Base-by-base conservation (phyloP, 2,329 filamentous ascomycete genomes). In the Pezizomycotina sp. region DNA sequence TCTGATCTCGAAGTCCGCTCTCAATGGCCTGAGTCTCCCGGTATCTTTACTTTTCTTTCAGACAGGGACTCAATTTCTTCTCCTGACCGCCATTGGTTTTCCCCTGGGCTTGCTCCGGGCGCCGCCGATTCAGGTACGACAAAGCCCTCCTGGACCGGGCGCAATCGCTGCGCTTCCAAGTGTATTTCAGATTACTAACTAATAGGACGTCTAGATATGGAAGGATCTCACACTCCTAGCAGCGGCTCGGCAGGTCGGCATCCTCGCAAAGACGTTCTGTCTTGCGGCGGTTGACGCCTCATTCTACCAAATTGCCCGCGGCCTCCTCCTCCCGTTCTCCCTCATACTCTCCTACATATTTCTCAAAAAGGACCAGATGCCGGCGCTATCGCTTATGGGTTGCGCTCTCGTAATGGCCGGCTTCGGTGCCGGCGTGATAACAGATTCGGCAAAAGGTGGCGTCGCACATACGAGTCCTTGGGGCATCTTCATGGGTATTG, bases 281-380 rank as follows among this genome's bases (percentile, higher is more conserved):
- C 34, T 37, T 10, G 34, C 34, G 9, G 18, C 26, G 14, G 34
- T 43, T n/a, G 25, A 43, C 26, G 36, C 36, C 19, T n/a, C 14
- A 14, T 40, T 43, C 37, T 43, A 43, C 29, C 39, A 40, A 16
- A 41, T 43, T 16, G 39, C 39, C 1, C 36, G 36, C 6, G 39
- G 39, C 12, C 37, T 43, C 5, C 36, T 43, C 16, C 39, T 43
- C 37, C 39, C 39, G 6, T 43, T 43, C 37, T 25, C 39, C 5
- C 25, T 30, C 5, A 9, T 37, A 4, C 34, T 37, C 18, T 31
- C 27, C 4, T 23, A 31, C 34, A 16, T 37, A 6, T 13, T 43
- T 30, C 39, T 42, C 9, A 34, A 27, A 2, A 21, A 14, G 1
- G 36, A 36, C 5, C 20, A 21, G 9, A 35, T 26, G 29, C 29